Evolutionary conservation across 805 yeast species (phyloP).

Genomic region (Pichia scutulata): DNA sequence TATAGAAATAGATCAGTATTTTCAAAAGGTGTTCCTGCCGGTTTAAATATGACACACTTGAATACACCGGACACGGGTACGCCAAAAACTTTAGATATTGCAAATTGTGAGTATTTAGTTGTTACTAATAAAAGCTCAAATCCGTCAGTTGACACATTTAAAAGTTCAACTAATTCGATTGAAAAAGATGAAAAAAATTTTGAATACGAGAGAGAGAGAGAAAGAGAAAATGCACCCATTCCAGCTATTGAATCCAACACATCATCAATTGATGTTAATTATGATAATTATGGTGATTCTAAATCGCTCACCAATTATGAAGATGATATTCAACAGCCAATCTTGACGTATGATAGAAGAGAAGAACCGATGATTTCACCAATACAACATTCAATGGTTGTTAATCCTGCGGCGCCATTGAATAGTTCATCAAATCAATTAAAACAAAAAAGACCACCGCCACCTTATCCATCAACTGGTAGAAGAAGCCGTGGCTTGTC

Average conservation of each 20-base stretch:
- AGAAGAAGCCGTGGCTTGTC: conserved; percentile 33
- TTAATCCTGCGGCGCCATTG: conserved; percentile 14
- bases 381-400: conserved; percentile 21
- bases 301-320: neutral
- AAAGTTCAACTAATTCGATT: neutral
- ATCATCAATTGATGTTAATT: neutral
- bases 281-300: neutral
- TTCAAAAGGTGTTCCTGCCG: neutral
- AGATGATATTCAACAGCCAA: neutral
- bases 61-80: neutral
- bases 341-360: conserved; percentile 31
- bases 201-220: neutral
- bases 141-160: neutral
- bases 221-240: conserved; percentile 1
- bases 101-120: neutral
- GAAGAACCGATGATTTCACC: conserved; percentile 30
- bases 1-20: conserved; percentile 1
- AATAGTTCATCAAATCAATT: neutral
- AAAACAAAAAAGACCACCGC: conserved; percentile 32
- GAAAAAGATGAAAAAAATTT: neutral
- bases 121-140: neutral
- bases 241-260: neutral
- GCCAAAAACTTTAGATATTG: conserved; percentile 3
- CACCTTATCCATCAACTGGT: conserved; percentile 30
- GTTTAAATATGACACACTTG: neutral